phyloP scores from a whole-genome alignment of 2,329 filamentous ascomycete genomes.

The Domatiomyces globalis region DNA sequence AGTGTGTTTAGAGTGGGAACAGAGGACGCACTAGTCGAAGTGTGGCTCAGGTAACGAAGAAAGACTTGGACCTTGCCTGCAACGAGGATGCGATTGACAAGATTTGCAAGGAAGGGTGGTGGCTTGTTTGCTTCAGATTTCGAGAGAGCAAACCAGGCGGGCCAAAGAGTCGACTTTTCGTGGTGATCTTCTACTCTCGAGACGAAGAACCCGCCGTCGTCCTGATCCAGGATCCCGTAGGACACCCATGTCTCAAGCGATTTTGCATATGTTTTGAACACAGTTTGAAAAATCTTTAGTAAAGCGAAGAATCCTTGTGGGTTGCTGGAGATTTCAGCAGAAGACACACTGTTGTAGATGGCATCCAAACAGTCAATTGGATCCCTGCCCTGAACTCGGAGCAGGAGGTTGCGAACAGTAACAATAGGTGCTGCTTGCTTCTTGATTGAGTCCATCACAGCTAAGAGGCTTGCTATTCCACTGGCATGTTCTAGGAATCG shows the following conservation, averaged over 20 bases:
- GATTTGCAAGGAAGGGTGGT: conserved; percentile 7
- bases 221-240: conserved; percentile 3
- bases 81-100: conserved; percentile 6
- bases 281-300: conserved; percentile 7
- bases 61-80: conserved; percentile 13
- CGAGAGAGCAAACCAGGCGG: conserved; percentile 10
- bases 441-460: conserved; percentile 4
- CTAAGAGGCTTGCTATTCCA: conserved; percentile 8
- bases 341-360: background rate
- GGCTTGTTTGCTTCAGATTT: conserved; percentile 1
- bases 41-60: conserved; percentile 4
- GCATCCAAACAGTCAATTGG: background rate
- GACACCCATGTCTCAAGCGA: conserved; percentile 10
- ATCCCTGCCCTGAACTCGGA: background rate
- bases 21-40: background rate
- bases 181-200: conserved; percentile 1
- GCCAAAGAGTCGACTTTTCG: conserved; percentile 8
- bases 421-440: background rate
- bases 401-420: background rate
- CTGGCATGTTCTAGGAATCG: background rate
- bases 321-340: background rate
- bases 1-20: background rate
- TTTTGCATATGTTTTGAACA: conserved; percentile 6
- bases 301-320: conserved; percentile 1
- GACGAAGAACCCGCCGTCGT: conserved; percentile 6